Evolutionary conservation across 345 rosid species (phyloP), one percentile per base, ranked within the genome.

Genomic region (Aegle marmelos): DNA sequence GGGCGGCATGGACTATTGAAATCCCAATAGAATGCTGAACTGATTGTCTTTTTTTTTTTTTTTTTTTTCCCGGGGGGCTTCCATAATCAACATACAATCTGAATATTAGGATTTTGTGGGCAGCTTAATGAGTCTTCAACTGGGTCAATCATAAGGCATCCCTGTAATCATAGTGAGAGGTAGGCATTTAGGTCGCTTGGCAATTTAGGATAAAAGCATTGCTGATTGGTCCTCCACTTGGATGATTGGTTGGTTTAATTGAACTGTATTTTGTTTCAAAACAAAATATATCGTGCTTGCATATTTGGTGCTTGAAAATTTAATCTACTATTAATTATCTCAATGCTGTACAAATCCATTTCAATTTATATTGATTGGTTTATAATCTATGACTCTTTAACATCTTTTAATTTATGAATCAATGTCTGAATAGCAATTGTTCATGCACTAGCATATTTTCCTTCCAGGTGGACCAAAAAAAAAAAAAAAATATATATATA

Each of bases 1-100:
- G 98, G 90, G 91, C 1, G 98, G 93, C 83, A 94, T 94, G 97
- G 98, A 88, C 74, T 95, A 90, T 81, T 93, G 85, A 88, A 79
- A 28, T 34, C 34, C 56, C 63, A 37, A 54, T 45, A 36, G 24
- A 30, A 16, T 60, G 21, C 56, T 17, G 6, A 39, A 24, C 27
- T 9, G 57, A n/a, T 54, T 16, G 57, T 22, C 28, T 57, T 9
- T 2, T 9, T 2, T 41, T 4, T 31, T 13, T n/a, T 41, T 9
- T 19, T 39, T 4, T 30, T 2, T 33, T 19, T 16, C 1, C 7
- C 5, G 8, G 11, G 50, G 50, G 2, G n/a, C n/a, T 7, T 22
- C 36, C 24, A 9, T 37, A 66, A 70, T 56, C 54, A 31, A 70
- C 54, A 73, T 27, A 17, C 2, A 75, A 45, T 39, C 68, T 37